Percentiles rank a stretch among this genome's conserved stretches.
Evolutionary conservation across 371 early-diverging fungal species (phyloP).

Genomic region (Actinomucor elegans): DNA sequence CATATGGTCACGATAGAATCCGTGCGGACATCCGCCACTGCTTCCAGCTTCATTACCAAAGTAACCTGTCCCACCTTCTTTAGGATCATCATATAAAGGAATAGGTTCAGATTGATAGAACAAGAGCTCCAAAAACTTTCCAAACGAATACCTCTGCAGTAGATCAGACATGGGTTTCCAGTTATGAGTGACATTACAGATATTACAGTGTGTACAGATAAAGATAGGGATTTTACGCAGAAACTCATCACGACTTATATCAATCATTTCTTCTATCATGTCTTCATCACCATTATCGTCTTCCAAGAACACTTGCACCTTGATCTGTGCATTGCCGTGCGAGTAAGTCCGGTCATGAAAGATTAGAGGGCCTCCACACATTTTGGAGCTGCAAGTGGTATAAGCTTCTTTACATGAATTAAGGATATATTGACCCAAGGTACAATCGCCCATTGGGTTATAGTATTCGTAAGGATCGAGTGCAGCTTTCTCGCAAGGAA

Average conservation of each 20-base stretch:
- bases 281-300: conserved; percentile 20
- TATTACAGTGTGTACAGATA: conserved; percentile 84
- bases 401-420: conserved; percentile 73
- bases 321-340: conserved; percentile 77
- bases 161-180: conserved; percentile 75
- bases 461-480: conserved; percentile 82
- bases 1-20: conserved; percentile 75
- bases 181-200: conserved; percentile 47
- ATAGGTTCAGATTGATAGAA: conserved; percentile 72
- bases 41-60: neutral
- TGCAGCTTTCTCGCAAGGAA: conserved; percentile 76
- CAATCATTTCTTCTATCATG: conserved; percentile 18
- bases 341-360: conserved; percentile 84
- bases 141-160: conserved; percentile 92
- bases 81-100: neutral
- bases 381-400: conserved; percentile 62
- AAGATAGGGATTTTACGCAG: conserved; percentile 48
- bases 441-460: conserved; percentile 70
- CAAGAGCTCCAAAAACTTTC: conserved; percentile 89
- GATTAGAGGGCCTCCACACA: conserved; percentile 71
- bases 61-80: neutral
- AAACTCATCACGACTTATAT: conserved; percentile 23
- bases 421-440: conserved; percentile 86
- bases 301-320: conserved; percentile 49
- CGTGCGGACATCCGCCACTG: conserved; percentile 71